Evolutionary conservation across 2,329 filamentous ascomycete species (phyloP), one percentile per base, ranked within the genome.

Genomic region (Colletotrichum sp.): DNA sequence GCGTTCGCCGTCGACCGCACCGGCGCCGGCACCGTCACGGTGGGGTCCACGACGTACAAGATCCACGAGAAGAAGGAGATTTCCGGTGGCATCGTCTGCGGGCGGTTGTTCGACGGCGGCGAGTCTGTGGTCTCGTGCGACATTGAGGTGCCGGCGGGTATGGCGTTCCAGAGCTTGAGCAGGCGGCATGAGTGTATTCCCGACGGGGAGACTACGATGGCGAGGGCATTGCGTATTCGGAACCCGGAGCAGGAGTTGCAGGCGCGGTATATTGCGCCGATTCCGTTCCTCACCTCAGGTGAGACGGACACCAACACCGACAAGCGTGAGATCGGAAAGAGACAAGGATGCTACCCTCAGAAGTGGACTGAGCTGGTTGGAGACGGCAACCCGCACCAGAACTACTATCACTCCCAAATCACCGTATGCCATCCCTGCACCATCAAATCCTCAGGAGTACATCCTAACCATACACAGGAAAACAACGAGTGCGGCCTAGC

Each of bases 371-470:
- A 52, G n/a, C 3, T 52, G n/a, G 44, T 52, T 52, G 44, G 44
- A 0, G 44, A 52, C 6, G 44, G 44, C n/a, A 52, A 52, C 44
- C 44, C 44, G 3, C 44, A 21, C n/a, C 44, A 52, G 6, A 52
- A 52, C 44, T 52, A 52, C 44, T 52, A 52, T 4, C 44, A 49
- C 4, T 21, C n/a, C 6, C 44, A 49, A 21, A 21, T 21, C n/a
- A 49, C 44, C 2, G 44, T 49, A 49, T n/a, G 5, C 1, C 5
- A 5, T 5, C 5, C 8, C 8, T 5, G 5, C 9, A n/a, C 39
- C 39, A 5, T 44, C 8, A 10, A n/a, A 12, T n/a, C 1, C 9
- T 12, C 3, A 49, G 0, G 8, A n/a, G 8, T 0, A 44, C 18
- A 10, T n/a, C 0, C 32, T 34, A 34, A 34, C 3, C 4, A 15